A percentile compares a stretch with the other conserved stretches of the same genome.
phyloP scores from a whole-genome alignment of 805 yeast genomes.

The Pichia eremophila region DNA sequence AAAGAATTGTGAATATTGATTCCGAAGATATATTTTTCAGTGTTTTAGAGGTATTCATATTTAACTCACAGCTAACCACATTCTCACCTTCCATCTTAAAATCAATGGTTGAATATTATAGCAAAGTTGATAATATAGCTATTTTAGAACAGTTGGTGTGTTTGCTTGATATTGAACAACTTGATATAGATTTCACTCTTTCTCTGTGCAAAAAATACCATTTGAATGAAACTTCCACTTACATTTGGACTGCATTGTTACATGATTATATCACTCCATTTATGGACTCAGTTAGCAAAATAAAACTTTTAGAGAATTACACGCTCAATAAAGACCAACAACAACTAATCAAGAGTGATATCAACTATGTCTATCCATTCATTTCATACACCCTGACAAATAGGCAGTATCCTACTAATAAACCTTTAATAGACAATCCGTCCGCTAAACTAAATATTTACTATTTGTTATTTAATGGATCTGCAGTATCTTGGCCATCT shows the following conservation, averaged over 20 bases:
- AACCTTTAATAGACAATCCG: conserved; percentile 28
- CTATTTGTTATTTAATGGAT: conserved; percentile 50
- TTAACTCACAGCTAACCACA: conserved; percentile 33
- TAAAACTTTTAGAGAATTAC: conserved; percentile 7
- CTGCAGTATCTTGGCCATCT: conserved; percentile 38
- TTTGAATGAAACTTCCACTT: conserved; percentile 54
- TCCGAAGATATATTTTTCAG: conserved; percentile 38
- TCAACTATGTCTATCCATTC: conserved; percentile 43
- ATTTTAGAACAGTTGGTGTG: conserved; percentile 62
- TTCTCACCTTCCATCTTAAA: conserved; percentile 60
- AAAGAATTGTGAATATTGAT: conserved; percentile 28
- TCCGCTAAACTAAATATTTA: conserved; percentile 45
- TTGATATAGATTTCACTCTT: conserved; percentile 74
- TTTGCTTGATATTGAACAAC: conserved; percentile 49
- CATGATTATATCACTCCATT: conserved; percentile 68
- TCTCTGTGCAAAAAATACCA: conserved; percentile 46
- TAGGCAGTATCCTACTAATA: conserved; percentile 69
- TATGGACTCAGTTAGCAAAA: conserved; percentile 41
- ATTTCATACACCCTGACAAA: conserved; percentile 66
- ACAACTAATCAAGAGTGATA: conserved; percentile 9
- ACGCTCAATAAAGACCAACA: conserved; percentile 6
- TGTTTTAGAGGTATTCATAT: conserved; percentile 41
- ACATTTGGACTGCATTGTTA: conserved; percentile 62
- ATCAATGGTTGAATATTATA: conserved; percentile 46
- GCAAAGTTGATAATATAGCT: conserved; percentile 32